Conservation (phyloP, 257 asterid species). For the Cinchona pubescens region DNA sequence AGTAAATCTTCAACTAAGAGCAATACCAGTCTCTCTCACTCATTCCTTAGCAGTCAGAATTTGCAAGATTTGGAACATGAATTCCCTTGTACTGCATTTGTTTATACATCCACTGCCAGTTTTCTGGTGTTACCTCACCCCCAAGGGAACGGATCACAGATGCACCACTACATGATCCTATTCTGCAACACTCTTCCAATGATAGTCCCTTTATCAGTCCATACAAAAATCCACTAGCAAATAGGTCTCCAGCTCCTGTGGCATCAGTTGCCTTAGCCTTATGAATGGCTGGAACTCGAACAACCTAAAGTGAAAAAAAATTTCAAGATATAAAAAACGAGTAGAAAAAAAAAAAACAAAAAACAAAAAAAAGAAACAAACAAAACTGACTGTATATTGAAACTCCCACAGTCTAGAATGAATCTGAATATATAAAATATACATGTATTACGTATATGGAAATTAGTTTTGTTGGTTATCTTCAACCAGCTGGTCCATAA, state of each 20-base stretch:
- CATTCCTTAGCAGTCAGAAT: conserved; percentile 8
- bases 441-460: not conserved
- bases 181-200: conserved; percentile 78
- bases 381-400: not conserved
- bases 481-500: not conserved
- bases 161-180: conserved; percentile 94
- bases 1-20: conserved; percentile 11
- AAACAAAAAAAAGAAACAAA: no score
- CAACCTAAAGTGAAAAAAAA: conserved; percentile 44
- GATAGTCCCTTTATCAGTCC: conserved; percentile 79
- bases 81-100: conserved; percentile 70
- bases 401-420: not conserved
- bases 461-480: not conserved
- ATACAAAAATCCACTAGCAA: conserved; percentile 87
- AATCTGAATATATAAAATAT: not conserved
- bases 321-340: not conserved
- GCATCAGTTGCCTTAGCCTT: conserved; percentile 77
- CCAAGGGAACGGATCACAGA: conserved; percentile 86
- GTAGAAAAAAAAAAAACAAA: not conserved
- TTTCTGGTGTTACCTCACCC: conserved; percentile 81
- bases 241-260: conserved; percentile 98
- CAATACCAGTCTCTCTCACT: not conserved
- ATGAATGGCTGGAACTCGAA: conserved; percentile 73
- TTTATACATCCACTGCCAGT: conserved; percentile 96
- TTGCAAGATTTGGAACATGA: conserved; percentile 35